Conservation (phyloP, 176 grass and related monocot genomes). For the Zoysia japonica region DNA sequence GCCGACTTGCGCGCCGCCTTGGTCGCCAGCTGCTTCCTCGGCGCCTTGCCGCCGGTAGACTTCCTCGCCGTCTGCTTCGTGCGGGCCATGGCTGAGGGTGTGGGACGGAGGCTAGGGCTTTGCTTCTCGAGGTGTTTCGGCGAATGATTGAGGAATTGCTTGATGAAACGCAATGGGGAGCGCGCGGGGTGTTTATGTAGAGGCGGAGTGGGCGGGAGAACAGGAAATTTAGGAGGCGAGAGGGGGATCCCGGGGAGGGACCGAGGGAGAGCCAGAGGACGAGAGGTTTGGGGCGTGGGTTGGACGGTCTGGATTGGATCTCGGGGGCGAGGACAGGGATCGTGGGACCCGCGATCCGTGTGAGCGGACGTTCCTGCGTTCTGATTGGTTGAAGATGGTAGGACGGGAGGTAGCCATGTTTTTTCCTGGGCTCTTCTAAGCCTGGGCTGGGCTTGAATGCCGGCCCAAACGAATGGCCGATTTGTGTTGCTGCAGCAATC, state of each 20-base stretch:
- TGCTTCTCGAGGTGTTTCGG: background rate
- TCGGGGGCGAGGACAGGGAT: slow-evolving; percentile 20
- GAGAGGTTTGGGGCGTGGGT: no score
- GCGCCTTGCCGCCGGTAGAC: slow-evolving; percentile 67
- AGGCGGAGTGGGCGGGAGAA: slow-evolving; percentile 7
- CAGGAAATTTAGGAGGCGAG: slow-evolving; percentile 5
- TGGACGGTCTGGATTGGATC: background rate
- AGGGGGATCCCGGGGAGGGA: background rate
- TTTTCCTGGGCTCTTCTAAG: background rate
- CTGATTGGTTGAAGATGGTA: slow-evolving; percentile 11
- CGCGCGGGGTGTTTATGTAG: slow-evolving; percentile 13
- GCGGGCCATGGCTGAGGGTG: slow-evolving; percentile 40
- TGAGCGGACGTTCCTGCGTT: background rate
- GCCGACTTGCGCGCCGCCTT: slow-evolving; percentile 70
- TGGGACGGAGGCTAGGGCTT: background rate
- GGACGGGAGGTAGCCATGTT: background rate
- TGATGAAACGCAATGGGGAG: background rate
- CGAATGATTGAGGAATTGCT: background rate
- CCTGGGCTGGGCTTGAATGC: background rate
- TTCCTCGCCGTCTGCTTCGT: slow-evolving; percentile 70
- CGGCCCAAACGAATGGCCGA: background rate
- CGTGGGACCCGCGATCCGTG: slow-evolving; percentile 34
- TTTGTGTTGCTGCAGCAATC: no score
- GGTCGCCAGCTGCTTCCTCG: slow-evolving; percentile 63
- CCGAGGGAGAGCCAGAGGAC: no score